phyloP scores from a whole-genome alignment of 371 early-diverging fungal genomes.

The Basidiobolus meristosporus region DNA sequence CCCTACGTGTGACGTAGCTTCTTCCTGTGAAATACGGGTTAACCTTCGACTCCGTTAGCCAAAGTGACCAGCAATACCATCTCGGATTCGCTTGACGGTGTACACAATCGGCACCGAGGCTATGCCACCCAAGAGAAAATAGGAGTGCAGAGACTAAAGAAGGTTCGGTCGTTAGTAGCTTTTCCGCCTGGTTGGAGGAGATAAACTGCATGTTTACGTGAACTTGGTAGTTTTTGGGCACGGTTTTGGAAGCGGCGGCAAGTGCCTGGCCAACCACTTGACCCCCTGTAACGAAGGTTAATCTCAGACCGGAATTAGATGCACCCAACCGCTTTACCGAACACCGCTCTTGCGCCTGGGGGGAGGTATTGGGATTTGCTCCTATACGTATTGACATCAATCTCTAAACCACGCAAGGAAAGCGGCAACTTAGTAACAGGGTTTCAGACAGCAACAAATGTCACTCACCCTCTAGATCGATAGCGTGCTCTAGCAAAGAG shows the following conservation, averaged over 20 bases:
- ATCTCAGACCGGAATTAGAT: too few relatives aligned
- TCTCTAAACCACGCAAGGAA: too few relatives aligned
- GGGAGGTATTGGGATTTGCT: too few relatives aligned
- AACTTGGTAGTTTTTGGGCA: constrained; percentile 36
- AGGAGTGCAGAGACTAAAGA: constrained; percentile 48
- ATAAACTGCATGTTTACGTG: constrained; percentile 21
- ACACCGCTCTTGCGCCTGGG: too few relatives aligned
- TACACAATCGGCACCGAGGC: constrained; percentile 34
- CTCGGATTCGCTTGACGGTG: constrained; percentile 31
- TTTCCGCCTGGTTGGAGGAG: too few relatives aligned
- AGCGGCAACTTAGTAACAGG: too few relatives aligned
- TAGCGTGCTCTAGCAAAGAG: too few relatives aligned
- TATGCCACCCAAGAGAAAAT: constrained; percentile 51
- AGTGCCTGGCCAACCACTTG: constrained; percentile 71
- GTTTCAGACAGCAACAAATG: too few relatives aligned
- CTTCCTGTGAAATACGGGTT: constrained; percentile 8
- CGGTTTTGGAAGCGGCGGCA: constrained; percentile 62
- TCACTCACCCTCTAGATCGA: too few relatives aligned
- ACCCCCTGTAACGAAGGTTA: constrained; percentile 20
- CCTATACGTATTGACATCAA: too few relatives aligned
- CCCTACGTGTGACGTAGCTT: constrained; percentile 23
- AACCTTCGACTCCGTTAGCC: neutral
- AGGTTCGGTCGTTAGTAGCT: too few relatives aligned
- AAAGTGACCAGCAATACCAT: constrained; percentile 12
- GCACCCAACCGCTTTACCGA: too few relatives aligned